Base-by-base conservation (phyloP, 129 eudicot genomes). In the Smallanthus sonchifolius region DNA sequence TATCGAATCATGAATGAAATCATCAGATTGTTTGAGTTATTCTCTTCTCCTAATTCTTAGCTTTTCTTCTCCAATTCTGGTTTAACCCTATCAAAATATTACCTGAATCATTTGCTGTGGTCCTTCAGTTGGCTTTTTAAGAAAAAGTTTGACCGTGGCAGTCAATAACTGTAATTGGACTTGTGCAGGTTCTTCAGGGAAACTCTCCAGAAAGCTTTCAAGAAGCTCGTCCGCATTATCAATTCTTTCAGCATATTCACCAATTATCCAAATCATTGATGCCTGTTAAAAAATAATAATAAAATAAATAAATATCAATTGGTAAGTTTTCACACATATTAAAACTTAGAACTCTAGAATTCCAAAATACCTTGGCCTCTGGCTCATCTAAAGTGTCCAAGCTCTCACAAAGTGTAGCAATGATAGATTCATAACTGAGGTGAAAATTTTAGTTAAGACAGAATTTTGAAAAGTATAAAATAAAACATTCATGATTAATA, bases 61-160 rank as follows among this genome's bases (percentile, higher is more conserved):
- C n/a, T n/a, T n/a, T n/a, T n/a, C n/a, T n/a, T n/a, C n/a, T n/a
- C n/a, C n/a, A n/a, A n/a, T n/a, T n/a, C n/a, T n/a, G n/a, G n/a
- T n/a, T n/a, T n/a, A n/a, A n/a, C n/a, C n/a, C n/a, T n/a, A n/a
- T n/a, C 4, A 7, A 42, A 49, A 44, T 54, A 1, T 56, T 39
- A 94, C 98, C 96, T 94, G 98, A 71, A 94, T 94, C 97, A 94
- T 94, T 82, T 94, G 97, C 69, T 94, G 99, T 38, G 99, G 99
- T 75, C 99, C 97, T 83, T 94, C 99, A 65, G 99, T 94, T 52
- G 99, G 99, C 82, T 94, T 94, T 75, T 94, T 94, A 10, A 94
- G 97, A 68, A 94, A 94, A 55, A 94, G 96, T 78, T 94, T 94
- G 67, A 94, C 99, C 6, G 99, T 91, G 49, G 99, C 99, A 35